Base-by-base conservation (phyloP, 495 filamentous ascomycete genomes). In the Neurospora terricola region DNA sequence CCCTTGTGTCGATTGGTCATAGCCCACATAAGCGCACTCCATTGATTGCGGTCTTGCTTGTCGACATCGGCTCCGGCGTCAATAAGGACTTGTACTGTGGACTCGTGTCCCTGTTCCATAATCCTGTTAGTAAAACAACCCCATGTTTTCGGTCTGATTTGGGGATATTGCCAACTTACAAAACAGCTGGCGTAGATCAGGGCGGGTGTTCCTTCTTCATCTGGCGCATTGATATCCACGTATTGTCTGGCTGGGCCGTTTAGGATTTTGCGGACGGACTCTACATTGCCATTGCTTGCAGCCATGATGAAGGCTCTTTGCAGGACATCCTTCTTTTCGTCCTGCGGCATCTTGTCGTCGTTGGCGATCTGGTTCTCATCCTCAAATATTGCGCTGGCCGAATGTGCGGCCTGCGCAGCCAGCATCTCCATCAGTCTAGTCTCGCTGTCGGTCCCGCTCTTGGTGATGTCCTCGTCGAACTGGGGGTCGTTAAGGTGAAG, bases 171-270 rank as follows among this genome's bases (percentile, higher is more conserved):
- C 71, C 70, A 43, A 79, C 92, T 84, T 82, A 95, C 96, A 87
- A 99, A 99, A 80, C 96, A 99, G 87, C 95, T 98, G 9, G 96
- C 96, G 83, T 99, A 99, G 72, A 99, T 97, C 77, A 99, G 84
- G 12, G 96, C 93, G 12, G 94, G 92, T 4, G 95, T 97, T 5
- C 96, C 96, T 76, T 99, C 96, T 80, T 97, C 93, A 78, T 99
- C 96, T 6, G 93, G 89, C 74, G 90, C 90, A 83, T 99, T 93
- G 68, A 98, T 87, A 83, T 98, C 94, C 68, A 98, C 86, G 77
- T 89, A 96, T 43, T 86, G 81, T 77, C 88, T 92, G 6, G 92
- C 92, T 72, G 90, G 87, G 6, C 96, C 94, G 40, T 87, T 83
- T 2, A 98, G 82, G 69, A 99, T 85, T 81, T 90, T 91, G 62